Evolutionary conservation across 192 early-diverging fungal genomes (phyloP).

Genomic region (Entomortierella chlamydospora): DNA sequence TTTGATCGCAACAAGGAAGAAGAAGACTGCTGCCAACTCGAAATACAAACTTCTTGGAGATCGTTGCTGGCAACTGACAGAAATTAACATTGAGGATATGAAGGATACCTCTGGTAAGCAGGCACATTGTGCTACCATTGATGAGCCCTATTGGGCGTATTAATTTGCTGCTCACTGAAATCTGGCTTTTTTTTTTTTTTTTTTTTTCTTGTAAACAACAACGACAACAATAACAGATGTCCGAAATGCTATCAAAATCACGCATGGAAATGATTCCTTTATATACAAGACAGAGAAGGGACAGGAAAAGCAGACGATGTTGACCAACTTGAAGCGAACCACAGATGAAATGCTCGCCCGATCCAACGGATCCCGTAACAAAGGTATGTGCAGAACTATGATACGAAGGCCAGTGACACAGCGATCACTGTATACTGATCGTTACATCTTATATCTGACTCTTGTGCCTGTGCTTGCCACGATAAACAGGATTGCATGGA

Average conservation of each 20-base stretch:
- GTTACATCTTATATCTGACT: background rate
- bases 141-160: too few relatives aligned
- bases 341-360: slow-evolving; percentile 66
- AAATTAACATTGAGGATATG: slow-evolving; percentile 87
- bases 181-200: background rate
- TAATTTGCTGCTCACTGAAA: too few relatives aligned
- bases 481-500: slow-evolving; percentile 28
- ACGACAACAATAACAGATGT: too few relatives aligned
- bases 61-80: slow-evolving; percentile 79
- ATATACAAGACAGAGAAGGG: slow-evolving; percentile 75
- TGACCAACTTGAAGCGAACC: slow-evolving; percentile 67
- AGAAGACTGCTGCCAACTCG: slow-evolving; percentile 65
- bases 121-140: too few relatives aligned
- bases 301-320: slow-evolving; percentile 76
- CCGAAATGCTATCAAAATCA: slow-evolving; percentile 84
- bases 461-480: background rate
- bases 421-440: too few relatives aligned
- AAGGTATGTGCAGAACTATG: slow-evolving; percentile 4
- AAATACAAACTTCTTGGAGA: slow-evolving; percentile 83
- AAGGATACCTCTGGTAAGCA: slow-evolving; percentile 81
- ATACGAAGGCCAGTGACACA: too few relatives aligned
- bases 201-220: background rate
- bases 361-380: slow-evolving; percentile 49
- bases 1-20: slow-evolving; percentile 82
- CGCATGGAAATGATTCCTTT: slow-evolving; percentile 80